Percentiles rank a stretch among this genome's conserved stretches.
phyloP scores from a whole-genome alignment of 2,329 filamentous ascomycete species.

The Xylogone sp. region DNA sequence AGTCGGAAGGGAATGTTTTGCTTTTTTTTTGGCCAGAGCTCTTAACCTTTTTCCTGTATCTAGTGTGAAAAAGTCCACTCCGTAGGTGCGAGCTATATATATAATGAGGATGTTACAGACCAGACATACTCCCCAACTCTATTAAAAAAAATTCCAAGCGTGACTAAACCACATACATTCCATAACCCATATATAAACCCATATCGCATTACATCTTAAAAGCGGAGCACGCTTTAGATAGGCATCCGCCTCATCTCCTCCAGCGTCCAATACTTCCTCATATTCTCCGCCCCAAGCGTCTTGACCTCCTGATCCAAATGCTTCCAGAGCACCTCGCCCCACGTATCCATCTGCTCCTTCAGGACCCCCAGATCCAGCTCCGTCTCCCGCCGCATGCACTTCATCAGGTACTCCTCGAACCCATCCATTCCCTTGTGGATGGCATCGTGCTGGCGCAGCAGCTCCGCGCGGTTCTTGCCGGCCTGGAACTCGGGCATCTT shows the following conservation, averaged over 20 bases:
- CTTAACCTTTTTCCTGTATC: conserved; percentile 1
- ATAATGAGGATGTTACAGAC: not conserved
- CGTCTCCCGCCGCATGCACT: conserved; percentile 58
- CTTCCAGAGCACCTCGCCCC: conserved; percentile 74
- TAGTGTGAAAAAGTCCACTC: conserved; percentile 3
- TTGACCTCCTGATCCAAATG: conserved; percentile 84
- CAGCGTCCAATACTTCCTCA: conserved; percentile 76
- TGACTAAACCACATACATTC: too few relatives aligned
- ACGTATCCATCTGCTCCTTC: conserved; percentile 69
- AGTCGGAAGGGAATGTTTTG: not conserved
- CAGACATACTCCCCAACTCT: not conserved
- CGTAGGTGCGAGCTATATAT: not conserved
- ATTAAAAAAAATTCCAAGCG: too few relatives aligned
- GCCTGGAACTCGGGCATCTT: conserved; percentile 74
- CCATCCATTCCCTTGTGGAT: conserved; percentile 75
- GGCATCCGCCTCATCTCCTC: conserved; percentile 70
- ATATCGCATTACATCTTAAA: not conserved
- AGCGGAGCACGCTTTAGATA: conserved; percentile 46
- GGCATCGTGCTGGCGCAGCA: conserved; percentile 70
- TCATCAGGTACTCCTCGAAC: conserved; percentile 61
- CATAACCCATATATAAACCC: too few relatives aligned
- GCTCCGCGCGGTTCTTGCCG: conserved; percentile 48
- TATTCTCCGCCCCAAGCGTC: conserved; percentile 77
- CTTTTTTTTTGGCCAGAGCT: not conserved
- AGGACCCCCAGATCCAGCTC: conserved; percentile 56